Base-by-base conservation (phyloP, 108 stramenopile genomes). In the Fragilaria crotonensis region DNA sequence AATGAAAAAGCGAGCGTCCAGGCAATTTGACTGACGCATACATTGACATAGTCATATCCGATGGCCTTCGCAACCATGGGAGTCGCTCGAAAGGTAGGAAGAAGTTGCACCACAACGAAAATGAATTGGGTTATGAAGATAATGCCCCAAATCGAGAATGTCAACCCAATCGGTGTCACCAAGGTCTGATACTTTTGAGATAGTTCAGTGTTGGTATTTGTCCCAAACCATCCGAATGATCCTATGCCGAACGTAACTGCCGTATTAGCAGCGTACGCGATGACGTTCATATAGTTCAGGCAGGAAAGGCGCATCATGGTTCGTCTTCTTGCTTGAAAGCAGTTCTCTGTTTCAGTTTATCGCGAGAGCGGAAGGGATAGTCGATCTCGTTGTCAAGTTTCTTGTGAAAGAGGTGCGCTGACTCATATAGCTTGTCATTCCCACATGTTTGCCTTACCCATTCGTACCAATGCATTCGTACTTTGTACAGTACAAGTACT, bases 121-220 rank as follows among this genome's bases (percentile, higher is more conserved):
- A 81, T 60, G 19, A 79, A 72, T 59, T 92, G 80, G 5, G 69
- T 59, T 25, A 75, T 58, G 64, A 85, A 92, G 50, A 92, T 92
- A 21, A 88, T 48, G 11, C 75, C 79, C 90, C 90, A 93, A 62
- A 93, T 93, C 19, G 75, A 59, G 63, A 93, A 93, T 26, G 90
- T 83, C 33, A 47, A 59, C 0, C 71, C 77, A 22, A 64, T 67
- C 1, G 90, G 90, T 3, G 90, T 93, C 25, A 93, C 79, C 45
- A 93, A 45, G 0, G 90, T 89, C 71, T 93, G 90, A 56, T 93
- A 93, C 50, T 87, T 88, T 31, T 58, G 62, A 2, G 75, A 75
- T 0, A 88, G 48, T 33, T 73, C 72, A 20, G 59, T 79, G 44
- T 89, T 93, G 52, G 63, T 64, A 3, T 71, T 75, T 3, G 57